Base-by-base conservation (phyloP, 768 basidiomycete genomes). In the Neoboletus brunneissimus region DNA sequence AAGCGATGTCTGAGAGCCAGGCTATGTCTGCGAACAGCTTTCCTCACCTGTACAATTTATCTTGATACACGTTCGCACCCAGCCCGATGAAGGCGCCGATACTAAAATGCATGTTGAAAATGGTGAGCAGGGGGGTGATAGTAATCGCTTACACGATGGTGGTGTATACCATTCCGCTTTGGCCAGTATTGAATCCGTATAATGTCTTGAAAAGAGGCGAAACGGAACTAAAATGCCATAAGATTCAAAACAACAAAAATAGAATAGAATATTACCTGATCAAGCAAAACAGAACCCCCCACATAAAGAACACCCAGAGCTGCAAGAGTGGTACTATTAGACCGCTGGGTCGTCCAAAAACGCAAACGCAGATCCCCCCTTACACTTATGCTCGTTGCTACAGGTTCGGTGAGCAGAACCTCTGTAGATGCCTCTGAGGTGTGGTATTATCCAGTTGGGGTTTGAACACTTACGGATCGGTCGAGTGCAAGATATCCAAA, bases 351-450 rank as follows among this genome's bases (percentile, higher is more conserved):
- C 34, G 16, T 41, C 18, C 32, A 35, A 23, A 44, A 20, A 20
- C 3, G 16, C 10, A 44, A 20, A 20, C 3, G 16, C 10, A 16
- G 3, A 31, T 10, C 15, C 11, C 1, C n/a, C 72, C 81, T 55
- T 61, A 88, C 86, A 64, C 83, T 85, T 64, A 94, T 87, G 63
- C 83, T 84, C 4, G 80, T 73, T 4, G 92, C 89, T 43, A 90
- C 77, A 0, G 87, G 87, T 66, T 94, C 92, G 0, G 66, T 64
- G 41, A 67, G 37, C 3, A 67, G 42, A 29, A 69, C 57, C 31
- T 47, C 66, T 54, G 20, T 12, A 32, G 11, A 55, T 42, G 13
- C 44, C 12, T 27, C 35, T 38, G 22, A 64, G 31, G 2, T 20
- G 50, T 22, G 4, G 31, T 29, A 9, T 18, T 9, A 10, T 27